phyloP scores from a whole-genome alignment of 169 alveolate species.

The Eimeria nieschulzi region DNA sequence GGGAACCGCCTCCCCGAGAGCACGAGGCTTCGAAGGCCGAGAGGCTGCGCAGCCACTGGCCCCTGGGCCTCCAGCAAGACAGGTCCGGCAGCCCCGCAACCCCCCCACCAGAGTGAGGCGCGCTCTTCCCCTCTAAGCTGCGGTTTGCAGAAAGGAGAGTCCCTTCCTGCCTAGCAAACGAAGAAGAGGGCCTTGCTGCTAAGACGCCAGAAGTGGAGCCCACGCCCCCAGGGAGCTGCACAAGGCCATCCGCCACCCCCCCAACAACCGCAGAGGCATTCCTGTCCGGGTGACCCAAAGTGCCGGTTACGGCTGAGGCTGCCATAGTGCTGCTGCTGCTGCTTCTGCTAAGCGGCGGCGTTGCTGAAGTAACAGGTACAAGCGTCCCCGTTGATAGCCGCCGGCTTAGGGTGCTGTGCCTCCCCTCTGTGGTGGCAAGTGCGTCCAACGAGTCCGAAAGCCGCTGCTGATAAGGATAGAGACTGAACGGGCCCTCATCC shows the following conservation, averaged over 20 bases:
- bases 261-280: conserved; percentile 1
- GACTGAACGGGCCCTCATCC: conserved; percentile 23
- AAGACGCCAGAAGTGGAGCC: neutral
- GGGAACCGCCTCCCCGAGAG: conserved; percentile 4
- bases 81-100: conserved; percentile 24
- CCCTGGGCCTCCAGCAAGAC: conserved; percentile 26
- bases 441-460: conserved; percentile 3
- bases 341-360: neutral
- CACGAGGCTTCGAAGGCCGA: neutral
- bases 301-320: conserved; percentile 20
- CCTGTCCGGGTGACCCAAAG: neutral
- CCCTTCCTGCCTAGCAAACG: neutral
- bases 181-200: neutral
- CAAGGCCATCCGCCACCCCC: neutral
- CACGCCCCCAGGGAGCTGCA: neutral
- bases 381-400: neutral
- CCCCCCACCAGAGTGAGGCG: neutral
- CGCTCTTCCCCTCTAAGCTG: neutral
- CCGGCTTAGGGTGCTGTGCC: neutral
- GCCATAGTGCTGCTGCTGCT: conserved; percentile 22
- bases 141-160: neutral
- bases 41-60: conserved; percentile 19
- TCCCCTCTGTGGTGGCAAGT: neutral
- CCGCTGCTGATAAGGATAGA: conserved; percentile 49
- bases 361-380: neutral